A percentile compares a stretch with the other conserved stretches of the same genome.
phyloP scores from a whole-genome alignment of 306 rosid species.

The Quercus alba region DNA sequence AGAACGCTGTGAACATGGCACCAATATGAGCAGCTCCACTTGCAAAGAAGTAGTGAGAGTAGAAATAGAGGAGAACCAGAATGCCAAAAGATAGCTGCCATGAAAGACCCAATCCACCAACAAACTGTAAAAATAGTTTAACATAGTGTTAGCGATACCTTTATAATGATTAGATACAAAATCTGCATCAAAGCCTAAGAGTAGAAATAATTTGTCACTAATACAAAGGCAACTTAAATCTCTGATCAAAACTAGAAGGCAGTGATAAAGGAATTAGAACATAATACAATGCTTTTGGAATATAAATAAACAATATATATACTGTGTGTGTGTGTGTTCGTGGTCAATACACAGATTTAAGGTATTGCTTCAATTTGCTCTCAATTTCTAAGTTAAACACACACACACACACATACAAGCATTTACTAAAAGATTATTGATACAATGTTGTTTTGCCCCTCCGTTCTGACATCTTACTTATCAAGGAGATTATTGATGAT shows the following conservation, averaged over 20 bases:
- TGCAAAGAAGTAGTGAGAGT: slow-evolving; percentile 98
- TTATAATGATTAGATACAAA: slow-evolving; percentile 6
- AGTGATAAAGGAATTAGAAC: background rate
- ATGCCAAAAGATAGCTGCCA: slow-evolving; percentile 96
- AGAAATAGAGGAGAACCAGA: slow-evolving; percentile 93
- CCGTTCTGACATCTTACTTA: too few relatives aligned
- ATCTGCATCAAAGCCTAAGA: background rate
- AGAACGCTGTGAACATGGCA: slow-evolving; percentile 98
- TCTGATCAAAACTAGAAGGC: background rate
- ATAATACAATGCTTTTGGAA: background rate
- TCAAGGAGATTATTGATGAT: background rate
- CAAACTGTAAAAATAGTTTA: slow-evolving; percentile 59
- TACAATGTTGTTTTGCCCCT: too few relatives aligned
- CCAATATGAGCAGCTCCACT: slow-evolving; percentile 99
- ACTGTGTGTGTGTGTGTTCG: too few relatives aligned
- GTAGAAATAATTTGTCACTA: background rate
- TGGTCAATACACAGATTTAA: too few relatives aligned
- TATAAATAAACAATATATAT: background rate
- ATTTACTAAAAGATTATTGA: too few relatives aligned
- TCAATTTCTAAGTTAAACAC: too few relatives aligned
- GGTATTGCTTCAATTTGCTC: too few relatives aligned
- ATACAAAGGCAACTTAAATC: background rate
- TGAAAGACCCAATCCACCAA: slow-evolving; percentile 93
- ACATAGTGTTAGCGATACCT: slow-evolving; percentile 11
- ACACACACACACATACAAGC: too few relatives aligned